Evolutionary conservation across 1,284 basidiomycete genomes (phyloP).

Genomic region (Irpex lacteus): DNA sequence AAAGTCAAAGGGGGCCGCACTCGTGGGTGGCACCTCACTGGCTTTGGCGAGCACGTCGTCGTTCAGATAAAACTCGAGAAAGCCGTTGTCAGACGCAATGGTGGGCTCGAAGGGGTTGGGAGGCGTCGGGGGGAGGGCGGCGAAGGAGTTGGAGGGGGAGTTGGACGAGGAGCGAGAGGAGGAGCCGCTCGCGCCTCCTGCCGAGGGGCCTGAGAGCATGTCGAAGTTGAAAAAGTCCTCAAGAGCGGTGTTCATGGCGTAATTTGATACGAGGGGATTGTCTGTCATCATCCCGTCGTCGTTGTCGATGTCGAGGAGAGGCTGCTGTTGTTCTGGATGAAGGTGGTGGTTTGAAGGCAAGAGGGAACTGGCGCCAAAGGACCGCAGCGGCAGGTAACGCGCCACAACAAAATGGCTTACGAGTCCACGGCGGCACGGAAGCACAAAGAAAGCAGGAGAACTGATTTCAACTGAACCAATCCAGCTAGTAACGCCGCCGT

Average conservation of each 20-base stretch:
- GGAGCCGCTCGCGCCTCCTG: slow-evolving; percentile 26
- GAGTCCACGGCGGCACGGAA: slow-evolving; percentile 2
- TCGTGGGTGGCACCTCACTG: slow-evolving; percentile 26
- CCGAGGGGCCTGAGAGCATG: slow-evolving; percentile 30
- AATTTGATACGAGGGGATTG: slow-evolving; percentile 25
- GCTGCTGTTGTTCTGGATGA: neutral
- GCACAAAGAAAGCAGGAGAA: slow-evolving; percentile 1
- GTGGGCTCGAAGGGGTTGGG: slow-evolving; percentile 22
- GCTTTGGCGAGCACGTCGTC: slow-evolving; percentile 43
- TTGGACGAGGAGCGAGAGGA: slow-evolving; percentile 36
- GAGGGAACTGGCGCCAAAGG: neutral
- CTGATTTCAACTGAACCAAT: neutral
- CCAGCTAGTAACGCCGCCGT: neutral
- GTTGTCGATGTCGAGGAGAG: neutral
- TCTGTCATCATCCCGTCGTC: slow-evolving; percentile 30
- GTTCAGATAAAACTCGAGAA: slow-evolving; percentile 37
- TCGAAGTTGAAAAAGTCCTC: slow-evolving; percentile 56
- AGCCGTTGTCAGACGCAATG: slow-evolving; percentile 25
- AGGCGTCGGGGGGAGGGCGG: slow-evolving; percentile 28
- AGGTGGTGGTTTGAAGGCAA: slow-evolving; percentile 3
- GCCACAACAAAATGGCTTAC: slow-evolving; percentile 2
- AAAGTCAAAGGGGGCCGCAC: slow-evolving; percentile 38
- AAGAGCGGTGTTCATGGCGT: slow-evolving; percentile 27
- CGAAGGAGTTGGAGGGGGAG: slow-evolving; percentile 32
- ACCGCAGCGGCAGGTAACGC: neutral